These are phyloP conservation scores for Colletotrichum sansevieriae DNA, from an alignment of 2,329 filamentous ascomycete species.

Conservation along the genomic window DNA sequence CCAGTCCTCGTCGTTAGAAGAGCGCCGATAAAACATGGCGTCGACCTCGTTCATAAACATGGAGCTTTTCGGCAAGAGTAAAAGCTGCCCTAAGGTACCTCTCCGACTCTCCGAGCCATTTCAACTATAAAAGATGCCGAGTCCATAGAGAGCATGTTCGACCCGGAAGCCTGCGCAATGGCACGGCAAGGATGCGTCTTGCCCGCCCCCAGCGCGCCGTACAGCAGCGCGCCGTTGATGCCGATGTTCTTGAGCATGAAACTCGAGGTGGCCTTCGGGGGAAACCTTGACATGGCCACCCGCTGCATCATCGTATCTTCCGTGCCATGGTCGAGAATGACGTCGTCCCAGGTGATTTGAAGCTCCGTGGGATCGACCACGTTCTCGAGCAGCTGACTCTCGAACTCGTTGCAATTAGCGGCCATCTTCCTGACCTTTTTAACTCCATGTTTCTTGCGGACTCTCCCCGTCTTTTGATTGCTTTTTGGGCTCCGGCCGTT, in stretches of 20 bases:
- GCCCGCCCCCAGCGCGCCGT: constrained; percentile 49
- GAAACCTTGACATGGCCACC: neutral
- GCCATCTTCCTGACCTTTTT: neutral
- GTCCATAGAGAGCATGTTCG: constrained; percentile 44
- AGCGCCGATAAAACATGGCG: constrained; percentile 41
- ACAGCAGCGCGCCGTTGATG: constrained; percentile 46
- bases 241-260: constrained; percentile 2
- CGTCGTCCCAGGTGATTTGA: neutral
- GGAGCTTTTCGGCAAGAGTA: constrained; percentile 44
- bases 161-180: constrained; percentile 42
- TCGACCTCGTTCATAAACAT: constrained; percentile 49
- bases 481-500: too few species aligned
- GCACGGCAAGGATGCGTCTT: constrained; percentile 46
- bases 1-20: constrained; percentile 14
- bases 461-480: too few species aligned
- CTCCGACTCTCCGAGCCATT: constrained; percentile 45
- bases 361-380: neutral
- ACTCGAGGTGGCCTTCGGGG: neutral
- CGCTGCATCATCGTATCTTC: neutral
- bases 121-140: constrained; percentile 37
- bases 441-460: neutral
- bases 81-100: constrained; percentile 48
- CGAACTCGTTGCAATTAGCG: neutral
- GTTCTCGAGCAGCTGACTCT: neutral
- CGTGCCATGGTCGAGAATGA: neutral